phyloP scores from a whole-genome alignment of 2,329 filamentous ascomycete species.

The Akanthomyces muscarius region DNA sequence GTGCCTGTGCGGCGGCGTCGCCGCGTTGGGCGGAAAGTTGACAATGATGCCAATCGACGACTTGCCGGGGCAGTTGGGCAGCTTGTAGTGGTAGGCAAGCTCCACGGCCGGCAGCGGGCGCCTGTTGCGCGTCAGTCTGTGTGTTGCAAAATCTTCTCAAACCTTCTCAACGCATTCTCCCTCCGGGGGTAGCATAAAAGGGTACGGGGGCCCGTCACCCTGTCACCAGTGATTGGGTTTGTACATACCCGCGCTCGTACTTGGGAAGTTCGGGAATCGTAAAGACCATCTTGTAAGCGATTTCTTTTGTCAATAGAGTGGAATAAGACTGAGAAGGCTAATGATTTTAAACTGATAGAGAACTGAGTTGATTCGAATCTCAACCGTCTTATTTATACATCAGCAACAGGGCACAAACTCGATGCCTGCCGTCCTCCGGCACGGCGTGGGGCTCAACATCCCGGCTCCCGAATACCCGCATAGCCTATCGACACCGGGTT shows the following conservation, averaged over 20 bases:
- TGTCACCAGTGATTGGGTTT: background rate
- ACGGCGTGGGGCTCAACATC: background rate
- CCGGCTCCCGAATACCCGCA: slow-evolving; percentile 9
- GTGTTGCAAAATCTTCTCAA: background rate
- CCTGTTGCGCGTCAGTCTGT: background rate
- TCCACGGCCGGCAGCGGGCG: slow-evolving; percentile 14
- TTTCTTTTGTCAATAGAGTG: too few relatives aligned
- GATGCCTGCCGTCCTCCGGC: background rate
- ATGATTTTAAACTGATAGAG: background rate
- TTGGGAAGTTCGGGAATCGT: slow-evolving; percentile 15
- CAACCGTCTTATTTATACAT: background rate
- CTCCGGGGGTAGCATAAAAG: background rate
- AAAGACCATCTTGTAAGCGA: slow-evolving; percentile 10
- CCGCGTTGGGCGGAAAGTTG: slow-evolving; percentile 21
- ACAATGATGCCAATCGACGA: slow-evolving; percentile 23
- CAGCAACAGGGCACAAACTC: background rate
- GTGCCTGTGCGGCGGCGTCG: slow-evolving; percentile 24
- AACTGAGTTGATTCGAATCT: background rate
- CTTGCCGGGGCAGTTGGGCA: slow-evolving; percentile 23
- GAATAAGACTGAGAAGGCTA: background rate
- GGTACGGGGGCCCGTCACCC: too few relatives aligned
- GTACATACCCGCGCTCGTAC: slow-evolving; percentile 14
- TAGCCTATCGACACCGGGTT: slow-evolving; percentile 4
- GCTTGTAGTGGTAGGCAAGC: slow-evolving; percentile 21
- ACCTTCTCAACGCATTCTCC: background rate